These are phyloP conservation scores for Crithidia acanthocephali DNA, from an alignment of 208 protist species.

Conservation along the genomic window DNA sequence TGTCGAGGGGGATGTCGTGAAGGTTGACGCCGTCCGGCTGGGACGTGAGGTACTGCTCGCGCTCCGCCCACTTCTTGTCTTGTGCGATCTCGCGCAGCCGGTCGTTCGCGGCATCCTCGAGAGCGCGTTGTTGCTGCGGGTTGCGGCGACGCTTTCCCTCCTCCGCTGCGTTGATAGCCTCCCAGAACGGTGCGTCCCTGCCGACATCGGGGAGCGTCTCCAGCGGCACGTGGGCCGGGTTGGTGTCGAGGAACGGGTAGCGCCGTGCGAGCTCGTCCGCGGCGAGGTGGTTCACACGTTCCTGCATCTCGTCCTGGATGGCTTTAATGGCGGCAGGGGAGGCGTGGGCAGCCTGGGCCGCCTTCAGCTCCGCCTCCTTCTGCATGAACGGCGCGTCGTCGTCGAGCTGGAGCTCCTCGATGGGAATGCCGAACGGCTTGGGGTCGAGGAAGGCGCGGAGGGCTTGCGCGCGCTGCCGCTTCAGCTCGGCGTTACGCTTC, in stretches of 20 bases:
- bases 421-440: constrained; percentile 47
- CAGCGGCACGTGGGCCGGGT: constrained; percentile 37
- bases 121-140: constrained; percentile 7
- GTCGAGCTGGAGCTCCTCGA: constrained; percentile 47
- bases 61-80: constrained; percentile 48
- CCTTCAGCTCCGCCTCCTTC: constrained; percentile 30
- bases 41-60: constrained; percentile 62
- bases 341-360: constrained; percentile 4
- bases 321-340: not conserved
- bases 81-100: constrained; percentile 68
- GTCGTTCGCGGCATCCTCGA: constrained; percentile 49
- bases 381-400: constrained; percentile 37
- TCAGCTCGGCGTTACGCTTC: constrained; percentile 45
- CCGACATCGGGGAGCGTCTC: constrained; percentile 27
- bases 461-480: constrained; percentile 28
- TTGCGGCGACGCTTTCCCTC: not conserved
- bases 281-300: constrained; percentile 56
- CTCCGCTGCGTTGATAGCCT: constrained; percentile 21
- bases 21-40: constrained; percentile 63
- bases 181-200: constrained; percentile 37
- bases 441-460: constrained; percentile 44
- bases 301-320: constrained; percentile 40
- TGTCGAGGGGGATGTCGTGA: constrained; percentile 64
- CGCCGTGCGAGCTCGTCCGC: constrained; percentile 31
- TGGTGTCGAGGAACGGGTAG: constrained; percentile 38